Percentiles rank a stretch among this genome's conserved stretches.
Evolutionary conservation across 108 stramenopile species (phyloP).

Genomic region (Pseudonitzschia multiseries): DNA sequence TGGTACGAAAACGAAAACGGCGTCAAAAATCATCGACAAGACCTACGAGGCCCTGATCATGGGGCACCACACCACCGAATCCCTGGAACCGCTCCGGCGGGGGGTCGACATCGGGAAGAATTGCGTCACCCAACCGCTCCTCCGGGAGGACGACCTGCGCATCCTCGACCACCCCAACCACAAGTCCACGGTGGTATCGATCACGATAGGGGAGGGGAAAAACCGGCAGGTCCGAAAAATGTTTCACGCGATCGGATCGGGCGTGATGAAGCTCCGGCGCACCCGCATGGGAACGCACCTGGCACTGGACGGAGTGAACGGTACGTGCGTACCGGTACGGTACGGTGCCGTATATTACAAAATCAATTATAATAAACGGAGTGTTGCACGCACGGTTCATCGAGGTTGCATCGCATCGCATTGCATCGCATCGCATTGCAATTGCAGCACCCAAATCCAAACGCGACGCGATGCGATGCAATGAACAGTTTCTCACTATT

Average conservation of each 20-base stretch:
- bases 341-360: too few relatives aligned
- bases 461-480: too few relatives aligned
- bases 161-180: constrained; percentile 54
- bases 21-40: constrained; percentile 32
- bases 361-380: too few relatives aligned
- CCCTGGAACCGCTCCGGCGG: constrained; percentile 4
- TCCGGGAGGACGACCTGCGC: constrained; percentile 22
- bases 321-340: too few relatives aligned
- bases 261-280: constrained; percentile 66
- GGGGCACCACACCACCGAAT: constrained; percentile 49
- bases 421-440: background rate
- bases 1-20: too few relatives aligned
- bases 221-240: constrained; percentile 73
- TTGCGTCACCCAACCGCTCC: constrained; percentile 48
- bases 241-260: constrained; percentile 73
- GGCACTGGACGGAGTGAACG: constrained; percentile 27
- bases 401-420: background rate
- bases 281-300: constrained; percentile 41
- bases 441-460: too few relatives aligned
- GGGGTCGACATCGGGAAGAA: constrained; percentile 61
- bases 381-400: too few relatives aligned
- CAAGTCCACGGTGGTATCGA: constrained; percentile 54
- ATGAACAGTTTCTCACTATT: too few relatives aligned
- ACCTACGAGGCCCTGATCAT: constrained; percentile 71
- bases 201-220: constrained; percentile 66